Conservation (phyloP, 169 alveolate genomes). For the Perkinsus olseni region DNA sequence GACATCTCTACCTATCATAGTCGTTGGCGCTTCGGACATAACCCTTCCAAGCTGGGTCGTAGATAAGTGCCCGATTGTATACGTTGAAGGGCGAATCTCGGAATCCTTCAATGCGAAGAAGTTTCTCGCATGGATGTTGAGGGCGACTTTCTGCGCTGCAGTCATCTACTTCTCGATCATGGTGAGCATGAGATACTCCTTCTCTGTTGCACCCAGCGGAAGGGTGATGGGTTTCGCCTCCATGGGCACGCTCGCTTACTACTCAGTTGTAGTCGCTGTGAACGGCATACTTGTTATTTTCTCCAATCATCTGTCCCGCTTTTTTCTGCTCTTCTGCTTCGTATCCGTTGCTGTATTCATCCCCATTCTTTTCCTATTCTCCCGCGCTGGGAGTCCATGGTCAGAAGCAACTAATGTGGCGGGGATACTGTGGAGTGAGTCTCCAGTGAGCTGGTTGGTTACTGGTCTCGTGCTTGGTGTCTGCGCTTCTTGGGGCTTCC, state of each 20-base stretch:
- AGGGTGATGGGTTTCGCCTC: neutral
- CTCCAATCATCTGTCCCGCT: neutral
- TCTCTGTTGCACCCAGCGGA: neutral
- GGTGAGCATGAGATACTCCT: neutral
- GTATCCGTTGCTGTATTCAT: neutral
- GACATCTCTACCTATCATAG: slow-evolving; percentile 64
- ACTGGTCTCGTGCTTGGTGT: no score
- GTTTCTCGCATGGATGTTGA: neutral
- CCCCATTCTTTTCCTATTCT: neutral
- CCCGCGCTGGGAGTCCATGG: no score
- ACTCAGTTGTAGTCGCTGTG: neutral
- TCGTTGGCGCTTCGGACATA: slow-evolving; percentile 16
- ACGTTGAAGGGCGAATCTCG: neutral
- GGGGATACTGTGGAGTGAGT: no score
- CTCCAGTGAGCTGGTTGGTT: no score
- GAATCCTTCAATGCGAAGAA: neutral
- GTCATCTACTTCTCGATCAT: neutral
- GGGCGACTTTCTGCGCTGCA: neutral
- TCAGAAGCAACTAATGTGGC: no score
- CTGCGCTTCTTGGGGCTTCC: no score
- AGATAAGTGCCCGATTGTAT: neutral
- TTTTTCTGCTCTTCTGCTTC: neutral
- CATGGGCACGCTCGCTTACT: neutral
- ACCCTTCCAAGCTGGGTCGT: neutral
- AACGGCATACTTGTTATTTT: neutral